phyloP scores from a whole-genome alignment of 805 yeast genomes.

The Sungouiozyma ichnusensis region DNA sequence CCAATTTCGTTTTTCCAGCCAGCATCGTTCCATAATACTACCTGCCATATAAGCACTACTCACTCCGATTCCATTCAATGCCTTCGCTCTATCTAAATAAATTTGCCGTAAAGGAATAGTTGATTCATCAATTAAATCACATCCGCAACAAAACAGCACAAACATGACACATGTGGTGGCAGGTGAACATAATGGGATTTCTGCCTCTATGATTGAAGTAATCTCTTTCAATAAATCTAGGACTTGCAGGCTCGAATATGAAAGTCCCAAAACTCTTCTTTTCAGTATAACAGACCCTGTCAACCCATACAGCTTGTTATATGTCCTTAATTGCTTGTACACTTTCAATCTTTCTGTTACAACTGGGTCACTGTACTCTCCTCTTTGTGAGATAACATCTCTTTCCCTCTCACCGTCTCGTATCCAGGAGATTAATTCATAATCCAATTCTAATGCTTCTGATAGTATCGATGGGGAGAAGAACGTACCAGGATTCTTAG shows the following conservation, averaged over 20 bases:
- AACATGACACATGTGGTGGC: conserved; percentile 11
- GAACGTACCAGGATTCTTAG: neutral
- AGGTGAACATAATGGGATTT: conserved; percentile 6
- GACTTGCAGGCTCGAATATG: conserved; percentile 37
- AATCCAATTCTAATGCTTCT: conserved; percentile 32
- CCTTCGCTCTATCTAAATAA: conserved; percentile 7
- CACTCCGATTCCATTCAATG: conserved; percentile 10
- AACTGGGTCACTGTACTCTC: conserved; percentile 9
- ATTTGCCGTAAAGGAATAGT: conserved; percentile 6
- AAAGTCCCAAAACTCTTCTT: conserved; percentile 44
- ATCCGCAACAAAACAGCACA: conserved; percentile 17
- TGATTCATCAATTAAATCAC: conserved; percentile 11
- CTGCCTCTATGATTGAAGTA: conserved; percentile 7
- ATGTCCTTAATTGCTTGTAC: conserved; percentile 31
- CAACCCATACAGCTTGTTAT: conserved; percentile 42
- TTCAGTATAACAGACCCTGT: conserved; percentile 49
- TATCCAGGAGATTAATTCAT: conserved; percentile 20
- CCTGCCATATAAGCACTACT: conserved; percentile 15
- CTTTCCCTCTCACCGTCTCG: conserved; percentile 18
- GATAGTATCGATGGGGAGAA: conserved; percentile 6
- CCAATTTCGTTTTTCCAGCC: conserved; percentile 15
- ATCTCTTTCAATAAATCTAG: conserved; percentile 28
- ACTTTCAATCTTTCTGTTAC: conserved; percentile 8
- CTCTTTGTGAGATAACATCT: conserved; percentile 7
- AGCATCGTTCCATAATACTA: conserved; percentile 15